These are phyloP conservation scores for Cercospora janseana DNA, from an alignment of 2,329 filamentous ascomycete species.

Conservation along the genomic window DNA sequence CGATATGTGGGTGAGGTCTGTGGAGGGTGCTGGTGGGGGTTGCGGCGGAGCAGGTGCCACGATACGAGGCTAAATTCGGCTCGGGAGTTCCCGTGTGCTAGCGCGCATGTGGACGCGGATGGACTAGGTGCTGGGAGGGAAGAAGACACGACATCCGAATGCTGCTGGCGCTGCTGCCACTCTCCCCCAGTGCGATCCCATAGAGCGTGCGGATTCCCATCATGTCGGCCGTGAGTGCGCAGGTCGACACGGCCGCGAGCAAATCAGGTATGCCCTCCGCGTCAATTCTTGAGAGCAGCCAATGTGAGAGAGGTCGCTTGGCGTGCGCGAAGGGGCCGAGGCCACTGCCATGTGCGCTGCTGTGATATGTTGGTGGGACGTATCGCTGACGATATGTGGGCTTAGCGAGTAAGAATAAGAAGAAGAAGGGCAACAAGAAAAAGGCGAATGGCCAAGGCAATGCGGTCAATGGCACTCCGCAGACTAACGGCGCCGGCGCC, in stretches of 20 bases:
- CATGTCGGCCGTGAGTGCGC: constrained; percentile 23
- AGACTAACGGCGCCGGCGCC: constrained; percentile 38
- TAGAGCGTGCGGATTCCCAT: background rate
- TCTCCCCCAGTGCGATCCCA: background rate
- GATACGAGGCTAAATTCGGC: too few species aligned
- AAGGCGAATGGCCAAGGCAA: constrained; percentile 50
- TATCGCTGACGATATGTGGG: background rate
- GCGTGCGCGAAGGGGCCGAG: constrained; percentile 13
- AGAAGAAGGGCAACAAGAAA: constrained; percentile 57
- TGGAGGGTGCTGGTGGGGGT: too few species aligned
- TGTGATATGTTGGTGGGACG: background rate
- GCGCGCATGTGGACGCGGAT: background rate
- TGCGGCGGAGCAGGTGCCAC: too few species aligned
- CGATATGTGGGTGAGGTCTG: too few species aligned
- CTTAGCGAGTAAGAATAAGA: constrained; percentile 45
- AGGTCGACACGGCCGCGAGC: constrained; percentile 15
- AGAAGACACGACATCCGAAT: background rate
- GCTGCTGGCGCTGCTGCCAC: too few species aligned
- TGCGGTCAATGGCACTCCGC: constrained; percentile 39
- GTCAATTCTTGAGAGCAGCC: background rate
- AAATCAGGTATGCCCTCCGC: constrained; percentile 23
- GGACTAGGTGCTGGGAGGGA: background rate
- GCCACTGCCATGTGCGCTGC: background rate
- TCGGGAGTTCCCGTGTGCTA: too few species aligned
- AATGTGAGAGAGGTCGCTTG: background rate